Percentiles rank a stretch among this genome's conserved stretches.
Evolutionary conservation across 2,329 filamentous ascomycete species (phyloP).

Genomic region (Phialophora tarda): DNA sequence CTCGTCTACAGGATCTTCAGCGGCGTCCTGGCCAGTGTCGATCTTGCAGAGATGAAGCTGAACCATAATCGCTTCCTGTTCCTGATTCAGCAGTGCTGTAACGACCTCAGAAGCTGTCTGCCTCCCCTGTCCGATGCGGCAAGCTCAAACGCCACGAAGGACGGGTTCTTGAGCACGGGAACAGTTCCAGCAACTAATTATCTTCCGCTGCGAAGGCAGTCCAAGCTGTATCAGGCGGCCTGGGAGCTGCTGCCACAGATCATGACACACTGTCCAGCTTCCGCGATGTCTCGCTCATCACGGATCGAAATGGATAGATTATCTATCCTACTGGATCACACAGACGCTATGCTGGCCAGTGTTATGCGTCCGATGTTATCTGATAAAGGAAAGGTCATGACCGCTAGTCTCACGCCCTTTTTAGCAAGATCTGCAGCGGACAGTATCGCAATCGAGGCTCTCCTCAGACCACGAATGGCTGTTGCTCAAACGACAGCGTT

Average conservation of each 20-base stretch:
- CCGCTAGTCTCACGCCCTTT: constrained; percentile 80
- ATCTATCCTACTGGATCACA: constrained; percentile 72
- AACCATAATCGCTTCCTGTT: constrained; percentile 67
- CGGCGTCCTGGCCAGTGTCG: constrained; percentile 65
- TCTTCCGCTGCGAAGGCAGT: constrained; percentile 21
- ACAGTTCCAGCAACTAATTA: not conserved
- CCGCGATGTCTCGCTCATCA: constrained; percentile 58
- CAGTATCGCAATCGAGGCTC: constrained; percentile 64
- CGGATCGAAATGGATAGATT: constrained; percentile 78
- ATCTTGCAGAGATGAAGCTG: constrained; percentile 69
- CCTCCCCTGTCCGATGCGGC: not conserved
- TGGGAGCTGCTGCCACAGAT: constrained; percentile 65
- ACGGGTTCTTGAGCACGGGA: constrained; percentile 5
- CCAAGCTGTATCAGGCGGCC: constrained; percentile 62
- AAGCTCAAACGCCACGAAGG: constrained; percentile 6
- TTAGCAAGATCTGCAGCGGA: constrained; percentile 69
- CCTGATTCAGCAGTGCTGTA: constrained; percentile 72
- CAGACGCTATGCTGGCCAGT: constrained; percentile 77
- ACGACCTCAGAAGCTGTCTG: constrained; percentile 61
- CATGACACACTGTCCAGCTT: constrained; percentile 63
- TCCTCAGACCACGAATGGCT: constrained; percentile 63
- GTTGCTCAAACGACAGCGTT: constrained; percentile 42
- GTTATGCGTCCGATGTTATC: constrained; percentile 77
- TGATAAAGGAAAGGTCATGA: constrained; percentile 64
- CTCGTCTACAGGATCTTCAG: constrained; percentile 66